Evolutionary conservation across 179 eudicot species (phyloP), one percentile per base, ranked within the genome.

Genomic region (Sideroxylon spinosum): DNA sequence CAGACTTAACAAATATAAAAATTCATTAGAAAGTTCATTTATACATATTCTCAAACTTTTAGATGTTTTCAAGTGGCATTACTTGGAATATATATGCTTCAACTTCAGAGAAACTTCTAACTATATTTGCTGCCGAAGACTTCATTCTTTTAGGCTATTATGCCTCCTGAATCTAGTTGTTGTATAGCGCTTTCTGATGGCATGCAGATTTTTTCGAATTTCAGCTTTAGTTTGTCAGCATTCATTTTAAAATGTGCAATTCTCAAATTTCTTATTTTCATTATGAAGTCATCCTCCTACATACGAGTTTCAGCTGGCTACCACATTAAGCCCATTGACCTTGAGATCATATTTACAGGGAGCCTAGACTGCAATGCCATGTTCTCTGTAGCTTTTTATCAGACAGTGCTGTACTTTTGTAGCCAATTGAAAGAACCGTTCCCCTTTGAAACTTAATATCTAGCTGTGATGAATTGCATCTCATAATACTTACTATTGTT

Each of bases 401-500:
- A 8, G 23, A 25, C 8, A 14, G 16, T 23, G 61, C 19, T 73
- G 19, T 52, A 10, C 22, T 71, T 16, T 25, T 71, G 61, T 52
- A 52, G 37, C 46, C 62, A 56, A 71, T 56, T 29, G 49, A 57
- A 57, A 73, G 76, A 59, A 13, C 26, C 28, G 26, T 76, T 63
- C 65, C 62, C 48, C 49, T 59, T 26, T 62, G 69, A 76, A 64
- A 68, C 52, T 9, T 65, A 29, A 48, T 22, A 46, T 5, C 14
- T 17, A 29, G 13, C 44, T 26, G 7, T 4, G 2, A 69, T 37
- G 14, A 25, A 65, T 61, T 29, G 9, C 48, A 29, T 37, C 64
- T 44, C 69, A 25, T 66, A 76, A 57, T 63, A 22, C 64, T 78
- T 73, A 73, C 71, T 9, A n/a, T 75, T 64, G 65, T 56, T 76